Percentiles rank a stretch among this genome's conserved stretches.
phyloP scores from a whole-genome alignment of 2,329 filamentous ascomycete species.

The Ophiostoma angusticollis region DNA sequence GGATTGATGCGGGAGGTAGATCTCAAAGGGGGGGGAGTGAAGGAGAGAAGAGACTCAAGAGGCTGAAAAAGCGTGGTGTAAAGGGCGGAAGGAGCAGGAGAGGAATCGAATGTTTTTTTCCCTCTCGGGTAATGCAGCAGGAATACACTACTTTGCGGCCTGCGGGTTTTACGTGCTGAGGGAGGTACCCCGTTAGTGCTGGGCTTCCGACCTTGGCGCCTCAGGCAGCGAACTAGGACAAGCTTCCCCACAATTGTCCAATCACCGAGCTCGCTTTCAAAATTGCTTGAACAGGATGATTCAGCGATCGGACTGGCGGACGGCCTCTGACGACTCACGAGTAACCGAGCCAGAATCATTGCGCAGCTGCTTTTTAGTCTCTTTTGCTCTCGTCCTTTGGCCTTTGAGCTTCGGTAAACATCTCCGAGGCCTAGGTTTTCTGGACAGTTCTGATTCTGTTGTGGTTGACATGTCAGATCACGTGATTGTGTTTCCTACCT shows the following conservation, averaged over 20 bases:
- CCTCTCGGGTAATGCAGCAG: constrained; percentile 8
- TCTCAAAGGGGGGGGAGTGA: not conserved
- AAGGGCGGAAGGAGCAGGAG: constrained; percentile 11
- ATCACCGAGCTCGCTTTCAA: constrained; percentile 9
- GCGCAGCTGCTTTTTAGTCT: too few relatives aligned
- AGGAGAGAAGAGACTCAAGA: constrained; percentile 10
- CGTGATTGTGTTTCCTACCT: too few relatives aligned
- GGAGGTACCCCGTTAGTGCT: too few relatives aligned
- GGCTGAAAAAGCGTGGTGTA: constrained; percentile 11
- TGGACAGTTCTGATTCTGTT: too few relatives aligned
- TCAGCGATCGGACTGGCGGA: not conserved
- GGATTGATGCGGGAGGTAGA: not conserved
- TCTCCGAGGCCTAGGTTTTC: too few relatives aligned
- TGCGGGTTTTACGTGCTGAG: constrained; percentile 1
- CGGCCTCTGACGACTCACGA: too few relatives aligned
- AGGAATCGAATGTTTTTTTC: constrained; percentile 17
- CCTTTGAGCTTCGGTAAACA: too few relatives aligned
- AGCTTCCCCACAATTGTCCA: constrained; percentile 5
- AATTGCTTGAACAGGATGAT: constrained; percentile 3
- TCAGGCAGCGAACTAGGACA: constrained; percentile 2
- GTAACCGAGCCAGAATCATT: too few relatives aligned
- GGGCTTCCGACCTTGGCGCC: constrained; percentile 5
- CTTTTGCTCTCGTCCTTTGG: too few relatives aligned
- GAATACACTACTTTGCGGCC: too few relatives aligned
- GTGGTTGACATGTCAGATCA: too few relatives aligned